Evolutionary conservation across 352 stramenopile species (phyloP), one percentile per base, ranked within the genome.

Genomic region (Globisporangium recalcitrans): DNA sequence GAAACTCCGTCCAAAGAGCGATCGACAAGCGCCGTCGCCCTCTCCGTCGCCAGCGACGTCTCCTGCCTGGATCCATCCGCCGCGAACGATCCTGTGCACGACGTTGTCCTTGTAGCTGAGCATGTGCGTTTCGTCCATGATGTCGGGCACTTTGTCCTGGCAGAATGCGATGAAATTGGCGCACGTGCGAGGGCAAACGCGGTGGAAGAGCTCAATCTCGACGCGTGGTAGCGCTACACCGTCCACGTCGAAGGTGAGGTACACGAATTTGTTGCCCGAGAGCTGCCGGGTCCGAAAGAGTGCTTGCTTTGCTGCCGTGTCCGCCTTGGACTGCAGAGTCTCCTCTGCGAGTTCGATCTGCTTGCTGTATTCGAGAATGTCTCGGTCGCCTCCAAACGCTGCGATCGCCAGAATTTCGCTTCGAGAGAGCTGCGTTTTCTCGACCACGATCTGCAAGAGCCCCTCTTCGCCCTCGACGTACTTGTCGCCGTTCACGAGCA

Each of bases 151-250:
- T 38, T 61, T 70, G n/a, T 68, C 52, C 31, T 88, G 67, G 38
- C 85, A 93, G 34, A 92, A 80, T 2, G 82, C 80, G 9, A 86
- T 13, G 49, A 94, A 94, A 54, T 92, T 94, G 24, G 76, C 72
- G 66, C 81, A 91, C 3, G 85, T 91, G 42, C 73, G 72, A 8
- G 85, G 81, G 26, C 82, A 94, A 2, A 85, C 57, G 38, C 64
- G 64, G 4, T 82, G 60, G 40, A 81, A 91, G 14, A 94, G 59
- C 63, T 94, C 85, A 14, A 94, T 71, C 36, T 91, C 77, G 21
- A 94, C 75, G 5, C 73, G 68, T 4, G 82, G 82, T 5, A 90
- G 56, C 2, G 77, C 73, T n/a, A 79, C 62, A 14, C 80, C 74
- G 62, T 90, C 80, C 7, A 91, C 62, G 3, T 75, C 74, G 63